A percentile compares a stretch with the other conserved stretches of the same genome.
Evolutionary conservation across 176 grass and related monocot species (phyloP).

Genomic region (Musa beccarii): DNA sequence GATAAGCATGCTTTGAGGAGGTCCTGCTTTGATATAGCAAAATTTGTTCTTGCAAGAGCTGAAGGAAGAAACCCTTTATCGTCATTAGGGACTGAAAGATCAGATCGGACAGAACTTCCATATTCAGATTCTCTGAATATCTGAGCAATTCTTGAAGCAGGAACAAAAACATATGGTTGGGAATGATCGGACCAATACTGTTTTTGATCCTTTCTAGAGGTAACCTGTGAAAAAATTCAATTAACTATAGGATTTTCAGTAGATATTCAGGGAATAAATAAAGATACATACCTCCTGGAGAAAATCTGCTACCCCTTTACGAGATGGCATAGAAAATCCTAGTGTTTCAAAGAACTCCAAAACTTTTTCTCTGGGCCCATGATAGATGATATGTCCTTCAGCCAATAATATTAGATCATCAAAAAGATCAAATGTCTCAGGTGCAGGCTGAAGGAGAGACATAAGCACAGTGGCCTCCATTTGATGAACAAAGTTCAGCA

Average conservation of each 20-base stretch:
- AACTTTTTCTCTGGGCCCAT: conserved; percentile 36
- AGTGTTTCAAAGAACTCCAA: conserved; percentile 46
- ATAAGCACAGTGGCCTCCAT: conserved; percentile 75
- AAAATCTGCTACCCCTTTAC: conserved; percentile 68
- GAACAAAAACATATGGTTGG: conserved; percentile 40
- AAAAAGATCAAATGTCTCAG: conserved; percentile 75
- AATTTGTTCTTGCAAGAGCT: conserved; percentile 54
- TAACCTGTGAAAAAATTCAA: conserved; percentile 35
- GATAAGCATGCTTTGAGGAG: conserved; percentile 53
- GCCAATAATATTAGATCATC: conserved; percentile 71
- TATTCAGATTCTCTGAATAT: conserved; percentile 46
- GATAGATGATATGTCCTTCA: conserved; percentile 63
- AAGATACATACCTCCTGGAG: conserved; percentile 49
- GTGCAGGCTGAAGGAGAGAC: conserved; percentile 76
- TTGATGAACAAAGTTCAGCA: conserved; percentile 68
- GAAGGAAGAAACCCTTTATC: conserved; percentile 9
- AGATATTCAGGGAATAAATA: neutral
- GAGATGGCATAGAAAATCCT: conserved; percentile 53
- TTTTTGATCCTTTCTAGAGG: conserved; percentile 68
- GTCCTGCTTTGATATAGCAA: conserved; percentile 46
- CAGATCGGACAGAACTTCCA: conserved; percentile 24
- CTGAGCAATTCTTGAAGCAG: conserved; percentile 38
- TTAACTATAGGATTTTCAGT: neutral
- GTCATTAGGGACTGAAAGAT: conserved; percentile 16
- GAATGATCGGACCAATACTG: conserved; percentile 56